Conservation (phyloP, 345 rosid genomes). For the Eucalyptus decipiens region DNA sequence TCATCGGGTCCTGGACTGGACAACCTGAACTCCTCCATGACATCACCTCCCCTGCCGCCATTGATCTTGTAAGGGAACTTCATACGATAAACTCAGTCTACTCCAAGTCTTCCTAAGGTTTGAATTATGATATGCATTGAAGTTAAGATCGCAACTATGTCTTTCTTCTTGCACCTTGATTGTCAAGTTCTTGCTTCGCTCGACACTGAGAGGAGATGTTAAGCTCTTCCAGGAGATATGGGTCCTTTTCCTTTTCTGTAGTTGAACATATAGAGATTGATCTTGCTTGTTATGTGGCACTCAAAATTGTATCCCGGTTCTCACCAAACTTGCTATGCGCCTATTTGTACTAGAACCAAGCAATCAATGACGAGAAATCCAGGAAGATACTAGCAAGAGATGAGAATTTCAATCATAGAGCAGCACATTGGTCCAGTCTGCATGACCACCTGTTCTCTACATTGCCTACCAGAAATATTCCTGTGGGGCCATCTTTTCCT, state of each 20-base stretch:
- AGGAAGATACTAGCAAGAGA: conserved; percentile 37
- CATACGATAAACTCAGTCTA: not conserved
- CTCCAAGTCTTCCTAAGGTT: not conserved
- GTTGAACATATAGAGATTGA: not conserved
- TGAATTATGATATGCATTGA: not conserved
- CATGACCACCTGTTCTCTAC: conserved; percentile 36
- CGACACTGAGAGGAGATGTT: not conserved
- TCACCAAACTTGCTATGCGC: not conserved
- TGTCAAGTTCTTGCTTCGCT: not conserved
- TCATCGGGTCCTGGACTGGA: conserved; percentile 53
- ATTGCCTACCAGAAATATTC: conserved; percentile 35
- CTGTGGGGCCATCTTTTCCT: conserved; percentile 52
- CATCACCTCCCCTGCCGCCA: conserved; percentile 35
- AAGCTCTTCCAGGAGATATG: not conserved
- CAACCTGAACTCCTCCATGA: conserved; percentile 28
- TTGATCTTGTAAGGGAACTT: conserved; percentile 35
- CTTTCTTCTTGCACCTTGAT: not conserved
- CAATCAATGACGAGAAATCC: conserved; percentile 21
- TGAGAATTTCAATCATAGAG: conserved; percentile 51
- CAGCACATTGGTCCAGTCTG: conserved; percentile 69
- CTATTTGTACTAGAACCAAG: conserved; percentile 24
- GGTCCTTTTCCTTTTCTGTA: not conserved
- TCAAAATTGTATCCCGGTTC: not conserved
- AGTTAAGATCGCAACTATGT: not conserved
- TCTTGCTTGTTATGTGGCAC: not conserved